Conservation (phyloP, 805 yeast genomes). For the Hanseniaspora pseudoguilliermondii region DNA sequence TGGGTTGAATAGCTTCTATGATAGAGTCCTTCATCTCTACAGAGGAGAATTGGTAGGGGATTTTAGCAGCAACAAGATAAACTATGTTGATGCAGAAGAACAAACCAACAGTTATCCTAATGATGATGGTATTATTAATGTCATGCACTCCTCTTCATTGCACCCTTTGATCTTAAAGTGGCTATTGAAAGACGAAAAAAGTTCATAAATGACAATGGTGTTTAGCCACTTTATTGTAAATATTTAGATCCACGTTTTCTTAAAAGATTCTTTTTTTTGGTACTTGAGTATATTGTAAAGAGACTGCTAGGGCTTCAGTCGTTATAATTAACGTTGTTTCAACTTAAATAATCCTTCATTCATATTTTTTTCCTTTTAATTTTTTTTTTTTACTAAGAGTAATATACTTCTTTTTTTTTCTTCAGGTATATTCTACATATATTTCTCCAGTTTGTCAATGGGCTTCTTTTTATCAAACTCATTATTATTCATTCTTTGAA, state of each 20-base stretch:
- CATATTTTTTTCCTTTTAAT: too few relatives aligned
- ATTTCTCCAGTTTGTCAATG: too few relatives aligned
- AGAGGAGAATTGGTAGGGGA: constrained; percentile 43
- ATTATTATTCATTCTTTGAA: too few relatives aligned
- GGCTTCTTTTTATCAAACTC: too few relatives aligned
- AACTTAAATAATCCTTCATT: too few relatives aligned
- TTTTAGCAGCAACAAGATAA: constrained; percentile 25
- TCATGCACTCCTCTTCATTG: constrained; percentile 30
- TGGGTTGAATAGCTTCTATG: constrained; percentile 86
- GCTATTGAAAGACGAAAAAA: constrained; percentile 37
- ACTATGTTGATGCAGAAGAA: constrained; percentile 25
- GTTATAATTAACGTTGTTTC: too few relatives aligned
- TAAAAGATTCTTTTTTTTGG: too few relatives aligned
- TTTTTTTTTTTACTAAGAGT: too few relatives aligned
- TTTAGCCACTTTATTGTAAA: background rate
- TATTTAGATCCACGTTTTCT: background rate
- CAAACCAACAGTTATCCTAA: background rate
- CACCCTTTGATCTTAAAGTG: constrained; percentile 66
- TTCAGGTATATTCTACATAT: too few relatives aligned
- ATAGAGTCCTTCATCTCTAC: constrained; percentile 63
- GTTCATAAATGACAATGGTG: background rate
- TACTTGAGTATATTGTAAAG: too few relatives aligned
- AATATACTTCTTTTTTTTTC: too few relatives aligned
- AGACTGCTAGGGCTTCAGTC: too few relatives aligned
- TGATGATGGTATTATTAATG: background rate